phyloP scores from a whole-genome alignment of 768 basidiomycete species.

The Tricholoma saponaceum region DNA sequence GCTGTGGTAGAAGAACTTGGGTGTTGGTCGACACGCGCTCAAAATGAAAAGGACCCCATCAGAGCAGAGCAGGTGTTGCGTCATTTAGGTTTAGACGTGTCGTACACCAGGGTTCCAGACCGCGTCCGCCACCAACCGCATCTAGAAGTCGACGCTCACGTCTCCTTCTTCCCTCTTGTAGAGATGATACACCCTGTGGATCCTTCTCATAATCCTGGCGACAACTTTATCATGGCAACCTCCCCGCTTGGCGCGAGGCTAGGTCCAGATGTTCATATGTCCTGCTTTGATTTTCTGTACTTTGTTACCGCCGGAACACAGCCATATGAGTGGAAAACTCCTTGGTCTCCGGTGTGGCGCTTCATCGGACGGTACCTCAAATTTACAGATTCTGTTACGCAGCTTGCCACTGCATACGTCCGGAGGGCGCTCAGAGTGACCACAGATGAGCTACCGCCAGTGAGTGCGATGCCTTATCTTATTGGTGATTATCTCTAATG shows the following conservation, averaged over 20 bases:
- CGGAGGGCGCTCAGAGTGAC: conserved; percentile 23
- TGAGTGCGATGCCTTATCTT: conserved; percentile 16
- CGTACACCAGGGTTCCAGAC: conserved; percentile 29
- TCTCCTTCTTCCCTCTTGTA: conserved; percentile 25
- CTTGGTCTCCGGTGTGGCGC: conserved; percentile 41
- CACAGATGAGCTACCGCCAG: conserved; percentile 27
- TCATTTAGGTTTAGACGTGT: conserved; percentile 32
- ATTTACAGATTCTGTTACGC: conserved; percentile 27
- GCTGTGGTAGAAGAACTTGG: conserved; percentile 17
- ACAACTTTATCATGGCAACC: conserved; percentile 18
- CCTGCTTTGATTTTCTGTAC: conserved; percentile 32
- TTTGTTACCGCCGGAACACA: conserved; percentile 26
- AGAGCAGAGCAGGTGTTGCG: conserved; percentile 20
- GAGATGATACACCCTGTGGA: conserved; percentile 24
- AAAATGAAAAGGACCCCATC: conserved; percentile 19
- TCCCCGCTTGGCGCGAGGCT: conserved; percentile 21
- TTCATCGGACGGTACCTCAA: conserved; percentile 32
- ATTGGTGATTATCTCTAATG: neutral
- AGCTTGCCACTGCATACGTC: conserved; percentile 30
- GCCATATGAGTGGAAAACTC: conserved; percentile 27
- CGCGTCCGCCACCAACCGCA: conserved; percentile 18
- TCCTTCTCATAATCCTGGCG: conserved; percentile 16
- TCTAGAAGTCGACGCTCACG: conserved; percentile 18
- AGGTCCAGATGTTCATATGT: conserved; percentile 25
- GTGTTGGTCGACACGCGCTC: conserved; percentile 30